Base-by-base conservation (phyloP, 2,329 filamentous ascomycete genomes). In the Sphaerostilbella broomeana region DNA sequence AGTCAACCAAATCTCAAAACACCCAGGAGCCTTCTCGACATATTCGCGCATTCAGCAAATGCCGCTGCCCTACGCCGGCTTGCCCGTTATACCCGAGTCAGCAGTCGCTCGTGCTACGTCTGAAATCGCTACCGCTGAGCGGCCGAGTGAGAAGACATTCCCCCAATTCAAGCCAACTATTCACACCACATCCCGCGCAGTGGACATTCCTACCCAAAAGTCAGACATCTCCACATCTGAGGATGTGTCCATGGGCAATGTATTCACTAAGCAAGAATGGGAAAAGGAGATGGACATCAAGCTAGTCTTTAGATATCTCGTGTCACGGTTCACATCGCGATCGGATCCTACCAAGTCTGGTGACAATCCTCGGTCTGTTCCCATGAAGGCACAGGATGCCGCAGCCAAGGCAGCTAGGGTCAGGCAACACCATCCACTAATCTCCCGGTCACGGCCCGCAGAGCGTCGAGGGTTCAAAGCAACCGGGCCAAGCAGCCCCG, bases 241-340 rank as follows among this genome's bases (percentile, higher is more conserved):
- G 17, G 54, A 59, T 22, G 38, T 47, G 12, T 40, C 45, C 4
- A 51, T 54, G 48, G 46, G 48, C 31, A 54, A 56, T 29, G 43
- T 59, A 1, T 79, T 79, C 46, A 76, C 73, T 1, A 71, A 86
- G 51, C 85, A 92, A 24, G 92, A 95, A 56, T 98, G 92, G 92
- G 89, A 97, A 62, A 81, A 83, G 44, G 86, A 95, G 38, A 73
- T 97, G 5, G 89, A 97, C 54, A 77, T 95, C 48, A 85, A 84
- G 56, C 84, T 95, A 59, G 85, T 97, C 22, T 97, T 97, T 67
- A 79, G 81, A 34, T 97, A 92, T 56, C 72, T 95, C 20, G 77
- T 81, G 42, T 84, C 78, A 13, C 80, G 86, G 43, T 90, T 94
- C 59, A 70, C 77, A 42, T 67, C 75, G 12, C 65, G 67, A 6